Percentiles rank a stretch among this genome's conserved stretches.
phyloP scores from a whole-genome alignment of 495 filamentous ascomycete species.

The Patellaria atrata region DNA sequence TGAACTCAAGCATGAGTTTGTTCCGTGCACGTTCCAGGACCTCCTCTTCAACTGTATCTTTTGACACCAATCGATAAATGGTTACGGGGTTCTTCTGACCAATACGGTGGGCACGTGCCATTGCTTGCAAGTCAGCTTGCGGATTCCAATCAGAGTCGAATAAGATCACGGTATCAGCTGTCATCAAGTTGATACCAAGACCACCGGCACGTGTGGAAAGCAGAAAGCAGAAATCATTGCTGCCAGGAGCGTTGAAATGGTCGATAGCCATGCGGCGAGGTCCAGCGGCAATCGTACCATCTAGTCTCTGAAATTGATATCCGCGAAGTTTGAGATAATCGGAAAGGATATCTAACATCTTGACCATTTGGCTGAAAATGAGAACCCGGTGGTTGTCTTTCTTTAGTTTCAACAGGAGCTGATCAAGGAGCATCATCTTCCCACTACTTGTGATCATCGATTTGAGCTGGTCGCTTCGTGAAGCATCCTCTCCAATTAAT shows the following conservation, averaged over 20 bases:
- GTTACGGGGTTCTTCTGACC: constrained; percentile 91
- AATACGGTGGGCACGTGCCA: constrained; percentile 95
- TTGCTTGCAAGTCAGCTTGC: constrained; percentile 93
- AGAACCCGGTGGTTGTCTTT: constrained; percentile 86
- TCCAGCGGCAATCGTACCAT: constrained; percentile 81
- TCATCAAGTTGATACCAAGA: constrained; percentile 97
- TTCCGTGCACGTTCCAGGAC: constrained; percentile 90
- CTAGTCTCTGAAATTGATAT: constrained; percentile 83
- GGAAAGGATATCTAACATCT: constrained; percentile 89
- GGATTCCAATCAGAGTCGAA: constrained; percentile 99
- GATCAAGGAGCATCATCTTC: constrained; percentile 98
- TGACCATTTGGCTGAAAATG: constrained; percentile 99
- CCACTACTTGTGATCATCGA: constrained; percentile 89
- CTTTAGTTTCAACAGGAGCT: constrained; percentile 78
- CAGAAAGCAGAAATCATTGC: constrained; percentile 90
- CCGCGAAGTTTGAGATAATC: constrained; percentile 84
- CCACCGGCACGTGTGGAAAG: constrained; percentile 92
- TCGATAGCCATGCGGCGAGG: constrained; percentile 85
- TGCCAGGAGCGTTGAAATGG: constrained; percentile 90
- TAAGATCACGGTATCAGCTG: constrained; percentile 91
- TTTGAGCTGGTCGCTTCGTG: constrained; percentile 77
- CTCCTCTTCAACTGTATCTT: constrained; percentile 97
- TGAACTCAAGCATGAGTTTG: constrained; percentile 95
- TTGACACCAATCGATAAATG: constrained; percentile 88
- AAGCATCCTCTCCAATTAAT: constrained; percentile 57